Base-by-base conservation (phyloP, 2,329 filamentous ascomycete genomes). In the Gnomoniopsis sp. region DNA sequence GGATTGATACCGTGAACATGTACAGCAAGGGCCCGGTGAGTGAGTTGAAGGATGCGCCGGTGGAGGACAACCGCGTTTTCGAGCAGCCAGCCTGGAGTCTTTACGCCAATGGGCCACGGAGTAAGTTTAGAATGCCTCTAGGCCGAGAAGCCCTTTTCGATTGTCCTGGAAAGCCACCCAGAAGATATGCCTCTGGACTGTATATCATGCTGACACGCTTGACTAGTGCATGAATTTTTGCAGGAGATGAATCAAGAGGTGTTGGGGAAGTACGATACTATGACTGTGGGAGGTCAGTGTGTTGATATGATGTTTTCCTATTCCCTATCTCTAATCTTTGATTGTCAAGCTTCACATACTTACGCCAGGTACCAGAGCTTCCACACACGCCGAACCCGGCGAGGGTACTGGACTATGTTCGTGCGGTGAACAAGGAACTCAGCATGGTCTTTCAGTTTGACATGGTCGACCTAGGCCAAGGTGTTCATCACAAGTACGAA, bases 1-100 rank as follows among this genome's bases (percentile, higher is more conserved):
- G 88, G n/a, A 82, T 90, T 72, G 88, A 91, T 66, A 87, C 88
- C 0, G 87, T 90, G 71, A 89, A 89, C 69, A 82, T 89, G 73
- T 88, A 87, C 48, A 58, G 83, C 65, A 90, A 90, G 66, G 80
- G 79, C 0, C 78, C 79, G 3, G 59, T 61, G 14, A 14, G 53
- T 4, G 75, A 74, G 1, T 82, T 86, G 56, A 81, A 79, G 0
- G 84, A 88, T 63, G 86, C 84, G 0, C 80, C 84, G 0, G 70
- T 86, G 44, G 72, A 77, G 6, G 76, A 85, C 53, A 69, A 74
- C 4, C 73, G 72, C 6, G 71, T 75, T 0, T 69, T 70, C 22
- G 77, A 74, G 58, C 85, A 88, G 65, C 80, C 81, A 0, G 85
- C 79, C 0, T 75, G 73, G 23, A 67, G 77, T n/a, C 74, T 86